These are phyloP conservation scores for Suillus subluteus DNA, from an alignment of 768 basidiomycete genomes.

Conservation along the genomic window DNA sequence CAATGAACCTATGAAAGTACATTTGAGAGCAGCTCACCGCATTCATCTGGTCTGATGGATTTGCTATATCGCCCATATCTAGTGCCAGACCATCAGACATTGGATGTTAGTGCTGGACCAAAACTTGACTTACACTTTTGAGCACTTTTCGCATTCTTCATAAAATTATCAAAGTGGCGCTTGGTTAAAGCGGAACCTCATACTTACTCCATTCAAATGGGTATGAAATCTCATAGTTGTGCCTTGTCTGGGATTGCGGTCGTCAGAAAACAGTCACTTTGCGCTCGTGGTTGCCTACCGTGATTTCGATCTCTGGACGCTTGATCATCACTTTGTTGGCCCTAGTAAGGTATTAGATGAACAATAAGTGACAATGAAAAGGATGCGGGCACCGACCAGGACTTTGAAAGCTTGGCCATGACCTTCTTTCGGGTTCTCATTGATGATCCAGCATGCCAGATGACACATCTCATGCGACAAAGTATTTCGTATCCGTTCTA, in stretches of 20 bases:
- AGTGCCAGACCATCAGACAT: constrained; percentile 11
- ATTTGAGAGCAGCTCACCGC: constrained; percentile 46
- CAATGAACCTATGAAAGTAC: neutral
- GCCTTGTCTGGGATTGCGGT: constrained; percentile 52
- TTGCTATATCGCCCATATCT: constrained; percentile 80
- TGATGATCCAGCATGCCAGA: constrained; percentile 84
- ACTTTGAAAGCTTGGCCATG: constrained; percentile 76
- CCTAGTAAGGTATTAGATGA: constrained; percentile 40
- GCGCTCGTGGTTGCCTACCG: constrained; percentile 36
- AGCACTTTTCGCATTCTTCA: constrained; percentile 65
- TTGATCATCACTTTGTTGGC: constrained; percentile 69
- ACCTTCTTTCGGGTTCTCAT: constrained; percentile 65
- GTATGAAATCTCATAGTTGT: constrained; percentile 77
- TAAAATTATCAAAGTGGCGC: constrained; percentile 9
- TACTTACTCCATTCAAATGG: constrained; percentile 74
- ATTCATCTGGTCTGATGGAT: constrained; percentile 68
- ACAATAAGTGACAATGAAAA: constrained; percentile 1
- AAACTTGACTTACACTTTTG: constrained; percentile 52
- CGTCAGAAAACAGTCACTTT: constrained; percentile 9
- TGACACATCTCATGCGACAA: constrained; percentile 94
- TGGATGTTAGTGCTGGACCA: neutral
- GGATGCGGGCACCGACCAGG: constrained; percentile 52
- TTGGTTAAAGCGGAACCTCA: constrained; percentile 6
- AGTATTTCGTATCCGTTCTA: constrained; percentile 82
- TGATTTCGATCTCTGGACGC: constrained; percentile 71